phyloP scores from a whole-genome alignment of 192 early-diverging fungal species.

The Thoreauomyces humboldtii region DNA sequence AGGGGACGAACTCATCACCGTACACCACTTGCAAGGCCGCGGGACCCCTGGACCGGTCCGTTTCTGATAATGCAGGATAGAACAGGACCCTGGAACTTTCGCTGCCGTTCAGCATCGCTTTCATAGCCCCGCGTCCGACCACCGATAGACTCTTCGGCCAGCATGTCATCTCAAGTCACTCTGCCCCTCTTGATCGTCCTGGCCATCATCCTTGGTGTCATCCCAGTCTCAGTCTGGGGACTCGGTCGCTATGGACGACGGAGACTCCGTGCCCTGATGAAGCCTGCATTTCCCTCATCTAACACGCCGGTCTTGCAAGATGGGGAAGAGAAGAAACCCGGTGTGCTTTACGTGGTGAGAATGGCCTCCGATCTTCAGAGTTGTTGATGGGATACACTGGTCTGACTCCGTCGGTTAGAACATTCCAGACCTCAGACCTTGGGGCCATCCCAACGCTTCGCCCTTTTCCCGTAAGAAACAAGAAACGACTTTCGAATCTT shows the following conservation, averaged over 20 bases:
- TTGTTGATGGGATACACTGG: conserved; percentile 12
- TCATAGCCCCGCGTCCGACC: too few species aligned
- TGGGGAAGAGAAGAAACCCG: conserved; percentile 15
- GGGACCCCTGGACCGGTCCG: too few species aligned
- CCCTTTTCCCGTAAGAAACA: conserved; percentile 30
- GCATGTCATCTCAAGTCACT: neutral
- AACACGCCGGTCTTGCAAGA: conserved; percentile 14
- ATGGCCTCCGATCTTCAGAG: too few species aligned
- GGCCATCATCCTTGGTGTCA: neutral
- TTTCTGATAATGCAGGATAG: too few species aligned
- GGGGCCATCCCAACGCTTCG: conserved; percentile 36
- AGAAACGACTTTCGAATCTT: neutral
- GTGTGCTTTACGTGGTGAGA: conserved; percentile 28
- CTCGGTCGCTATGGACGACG: conserved; percentile 1
- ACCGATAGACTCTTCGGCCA: too few species aligned
- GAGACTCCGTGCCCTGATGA: conserved; percentile 1
- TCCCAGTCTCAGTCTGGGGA: neutral
- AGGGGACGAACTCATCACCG: too few species aligned
- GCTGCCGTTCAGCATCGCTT: too few species aligned
- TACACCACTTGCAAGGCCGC: too few species aligned
- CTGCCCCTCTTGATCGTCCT: neutral
- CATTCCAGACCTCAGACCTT: conserved; percentile 28
- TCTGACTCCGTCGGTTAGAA: too few species aligned
- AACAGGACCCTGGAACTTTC: too few species aligned
- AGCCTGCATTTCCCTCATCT: conserved; percentile 1